Conservation (phyloP, 2,329 filamentous ascomycete species). For the Pseudogymnoascus sp. region DNA sequence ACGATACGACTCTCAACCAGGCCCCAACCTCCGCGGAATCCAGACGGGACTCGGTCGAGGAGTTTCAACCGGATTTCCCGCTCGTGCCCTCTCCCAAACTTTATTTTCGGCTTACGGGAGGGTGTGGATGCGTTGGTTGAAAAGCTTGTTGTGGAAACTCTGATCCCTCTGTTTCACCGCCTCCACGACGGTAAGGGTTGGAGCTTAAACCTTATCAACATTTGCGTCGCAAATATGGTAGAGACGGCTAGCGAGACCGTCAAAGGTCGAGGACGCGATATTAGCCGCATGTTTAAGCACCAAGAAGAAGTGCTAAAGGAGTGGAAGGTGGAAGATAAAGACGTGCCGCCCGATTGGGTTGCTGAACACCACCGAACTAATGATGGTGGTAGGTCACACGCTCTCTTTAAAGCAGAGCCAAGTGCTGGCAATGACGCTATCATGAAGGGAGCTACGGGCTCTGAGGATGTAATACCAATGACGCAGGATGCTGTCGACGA, state of each 20-base stretch:
- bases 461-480: constrained; percentile 22
- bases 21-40: constrained; percentile 45
- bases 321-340: constrained; percentile 51
- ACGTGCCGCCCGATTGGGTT: constrained; percentile 26
- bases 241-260: constrained; percentile 38
- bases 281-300: constrained; percentile 71
- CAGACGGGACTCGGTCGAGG: constrained; percentile 47
- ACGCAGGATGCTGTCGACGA: constrained; percentile 19
- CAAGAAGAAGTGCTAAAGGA: constrained; percentile 64
- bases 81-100: constrained; percentile 65
- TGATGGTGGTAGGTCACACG: background rate
- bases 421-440: constrained; percentile 25
- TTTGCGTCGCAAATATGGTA: constrained; percentile 82
- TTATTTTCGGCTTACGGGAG: constrained; percentile 60
- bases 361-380: background rate
- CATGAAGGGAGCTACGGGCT: constrained; percentile 16
- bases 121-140: constrained; percentile 55
- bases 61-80: constrained; percentile 66
- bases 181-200: constrained; percentile 61
- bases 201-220: constrained; percentile 77
- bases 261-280: constrained; percentile 62
- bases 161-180: constrained; percentile 67
- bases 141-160: constrained; percentile 59
- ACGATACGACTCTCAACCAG: constrained; percentile 77
- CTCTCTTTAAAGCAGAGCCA: constrained; percentile 18